These are phyloP conservation scores for Cystofilobasidium macerans DNA, from an alignment of 768 basidiomycete species.

Conservation along the genomic window DNA sequence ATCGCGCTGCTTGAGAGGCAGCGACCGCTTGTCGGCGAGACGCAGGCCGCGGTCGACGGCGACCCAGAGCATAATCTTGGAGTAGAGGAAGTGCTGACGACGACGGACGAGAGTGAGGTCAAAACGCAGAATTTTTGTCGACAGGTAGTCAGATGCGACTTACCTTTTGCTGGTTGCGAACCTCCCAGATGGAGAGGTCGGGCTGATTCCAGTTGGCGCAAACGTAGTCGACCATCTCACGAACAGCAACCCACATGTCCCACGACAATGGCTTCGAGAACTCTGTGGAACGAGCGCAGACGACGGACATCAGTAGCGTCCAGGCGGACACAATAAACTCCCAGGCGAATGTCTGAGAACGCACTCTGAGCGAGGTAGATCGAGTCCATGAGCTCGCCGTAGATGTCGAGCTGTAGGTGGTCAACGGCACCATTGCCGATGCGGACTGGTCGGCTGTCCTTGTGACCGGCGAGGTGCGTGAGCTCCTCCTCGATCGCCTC, in stretches of 20 bases:
- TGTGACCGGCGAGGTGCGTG: constrained; percentile 62
- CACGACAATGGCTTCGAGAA: constrained; percentile 30
- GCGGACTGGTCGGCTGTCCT: constrained; percentile 33
- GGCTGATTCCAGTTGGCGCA: constrained; percentile 59
- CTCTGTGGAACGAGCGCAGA: not conserved
- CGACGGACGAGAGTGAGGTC: not conserved
- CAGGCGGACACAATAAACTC: not conserved
- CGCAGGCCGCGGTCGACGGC: constrained; percentile 90
- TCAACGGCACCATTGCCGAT: constrained; percentile 78
- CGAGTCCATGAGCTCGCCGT: constrained; percentile 83
- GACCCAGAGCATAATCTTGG: constrained; percentile 81
- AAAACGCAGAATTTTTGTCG: too few species aligned
- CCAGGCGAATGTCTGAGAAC: constrained; percentile 43
- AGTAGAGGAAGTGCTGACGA: constrained; percentile 20
- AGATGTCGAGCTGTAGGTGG: constrained; percentile 54
- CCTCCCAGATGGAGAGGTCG: constrained; percentile 55
- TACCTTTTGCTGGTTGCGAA: constrained; percentile 20
- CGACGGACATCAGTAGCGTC: not conserved
- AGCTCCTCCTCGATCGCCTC: constrained; percentile 77
- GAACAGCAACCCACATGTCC: constrained; percentile 39
- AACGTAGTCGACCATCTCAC: constrained; percentile 47
- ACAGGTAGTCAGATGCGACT: not conserved
- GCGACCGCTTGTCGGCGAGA: constrained; percentile 83
- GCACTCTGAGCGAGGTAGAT: constrained; percentile 85
- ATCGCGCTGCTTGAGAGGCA: constrained; percentile 48